Evolutionary conservation across 805 yeast genomes (phyloP).

Genomic region (Kuraishia borneana): DNA sequence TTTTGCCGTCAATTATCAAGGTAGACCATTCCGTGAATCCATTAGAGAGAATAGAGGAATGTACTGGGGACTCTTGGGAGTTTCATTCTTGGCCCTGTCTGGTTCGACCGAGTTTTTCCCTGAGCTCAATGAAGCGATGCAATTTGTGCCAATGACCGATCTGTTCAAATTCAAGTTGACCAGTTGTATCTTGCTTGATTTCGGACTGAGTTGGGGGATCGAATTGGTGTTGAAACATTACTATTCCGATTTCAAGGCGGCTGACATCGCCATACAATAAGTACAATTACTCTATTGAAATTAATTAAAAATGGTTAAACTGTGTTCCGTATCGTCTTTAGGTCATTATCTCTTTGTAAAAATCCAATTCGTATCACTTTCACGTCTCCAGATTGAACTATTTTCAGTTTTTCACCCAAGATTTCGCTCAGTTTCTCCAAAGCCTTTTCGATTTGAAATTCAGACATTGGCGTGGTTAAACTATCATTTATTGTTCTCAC

Average conservation of each 20-base stretch:
- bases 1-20: slow-evolving; percentile 95
- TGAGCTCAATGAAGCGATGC: slow-evolving; percentile 85
- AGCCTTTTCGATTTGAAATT: background rate
- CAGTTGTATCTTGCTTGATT: slow-evolving; percentile 59
- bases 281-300: slow-evolving; percentile 4
- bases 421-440: background rate
- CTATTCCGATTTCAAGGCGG: slow-evolving; percentile 86
- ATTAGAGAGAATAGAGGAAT: slow-evolving; percentile 88
- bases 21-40: slow-evolving; percentile 90
- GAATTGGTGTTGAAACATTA: slow-evolving; percentile 73
- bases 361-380: background rate
- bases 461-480: slow-evolving; percentile 1
- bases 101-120: slow-evolving; percentile 95
- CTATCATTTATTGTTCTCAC: slow-evolving; percentile 1
- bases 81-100: slow-evolving; percentile 74
- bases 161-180: slow-evolving; percentile 74
- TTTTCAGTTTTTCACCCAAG: slow-evolving; percentile 1
- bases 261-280: slow-evolving; percentile 67
- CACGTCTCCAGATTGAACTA: background rate
- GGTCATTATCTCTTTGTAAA: background rate
- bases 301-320: background rate
- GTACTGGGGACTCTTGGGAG: slow-evolving; percentile 92
- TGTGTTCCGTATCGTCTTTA: background rate
- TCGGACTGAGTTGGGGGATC: slow-evolving; percentile 62
- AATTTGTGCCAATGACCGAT: slow-evolving; percentile 76